A percentile compares a stretch with the other conserved stretches of the same genome.
Evolutionary conservation across 805 yeast species (phyloP).

Genomic region (Ogataea haglerorum): DNA sequence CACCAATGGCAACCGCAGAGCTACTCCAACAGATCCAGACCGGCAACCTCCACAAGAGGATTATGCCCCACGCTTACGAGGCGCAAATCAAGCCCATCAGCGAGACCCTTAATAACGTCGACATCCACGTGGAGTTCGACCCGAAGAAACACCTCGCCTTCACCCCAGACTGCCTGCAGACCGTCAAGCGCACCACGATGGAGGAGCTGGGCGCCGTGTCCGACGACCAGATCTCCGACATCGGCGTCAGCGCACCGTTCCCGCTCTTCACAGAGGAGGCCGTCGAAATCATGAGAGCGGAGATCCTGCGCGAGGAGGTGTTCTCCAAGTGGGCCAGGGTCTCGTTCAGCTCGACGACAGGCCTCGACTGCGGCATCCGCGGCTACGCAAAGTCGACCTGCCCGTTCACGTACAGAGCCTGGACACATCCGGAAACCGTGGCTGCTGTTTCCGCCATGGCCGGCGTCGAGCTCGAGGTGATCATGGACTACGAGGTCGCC

Average conservation of each 20-base stretch:
- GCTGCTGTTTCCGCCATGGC: slow-evolving; percentile 56
- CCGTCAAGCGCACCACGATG: slow-evolving; percentile 41
- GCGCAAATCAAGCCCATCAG: slow-evolving; percentile 32
- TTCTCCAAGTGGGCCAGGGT: slow-evolving; percentile 44
- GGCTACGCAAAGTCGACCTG: slow-evolving; percentile 46
- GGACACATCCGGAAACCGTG: slow-evolving; percentile 57
- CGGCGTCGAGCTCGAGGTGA: slow-evolving; percentile 50
- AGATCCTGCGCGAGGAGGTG: slow-evolving; percentile 45
- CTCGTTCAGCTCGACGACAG: slow-evolving; percentile 43
- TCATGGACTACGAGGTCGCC: slow-evolving; percentile 59
- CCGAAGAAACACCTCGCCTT: slow-evolving; percentile 38
- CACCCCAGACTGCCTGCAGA: slow-evolving; percentile 34
- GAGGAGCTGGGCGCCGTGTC: slow-evolving; percentile 46
- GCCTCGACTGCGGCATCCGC: slow-evolving; percentile 47
- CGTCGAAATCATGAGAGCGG: slow-evolving; percentile 54
- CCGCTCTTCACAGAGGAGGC: slow-evolving; percentile 62
- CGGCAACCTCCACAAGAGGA: slow-evolving; percentile 37
- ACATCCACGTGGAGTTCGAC: slow-evolving; percentile 34
- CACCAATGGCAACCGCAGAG: slow-evolving; percentile 31
- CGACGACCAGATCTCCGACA: slow-evolving; percentile 47
- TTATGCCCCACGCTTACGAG: slow-evolving; percentile 35
- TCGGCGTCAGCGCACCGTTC: slow-evolving; percentile 59
- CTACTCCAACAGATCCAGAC: slow-evolving; percentile 32
- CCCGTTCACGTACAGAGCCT: slow-evolving; percentile 53
- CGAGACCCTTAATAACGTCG: slow-evolving; percentile 16